Evolutionary conservation across 768 basidiomycete species (phyloP), one percentile per base, ranked within the genome.

Genomic region (Serendipita sp.): DNA sequence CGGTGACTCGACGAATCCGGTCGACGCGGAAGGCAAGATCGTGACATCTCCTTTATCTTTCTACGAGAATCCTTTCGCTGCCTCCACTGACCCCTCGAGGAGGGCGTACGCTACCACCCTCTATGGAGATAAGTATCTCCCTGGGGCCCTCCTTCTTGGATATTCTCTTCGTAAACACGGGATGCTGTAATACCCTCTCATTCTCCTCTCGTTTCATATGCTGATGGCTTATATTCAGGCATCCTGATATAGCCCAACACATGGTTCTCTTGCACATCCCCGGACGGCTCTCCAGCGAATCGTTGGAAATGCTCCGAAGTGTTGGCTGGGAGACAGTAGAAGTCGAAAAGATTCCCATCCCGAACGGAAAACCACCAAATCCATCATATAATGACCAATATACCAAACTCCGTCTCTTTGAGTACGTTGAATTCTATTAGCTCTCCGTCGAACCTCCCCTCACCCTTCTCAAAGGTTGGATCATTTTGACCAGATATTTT

Each of bases 391-490:
- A 44, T 30, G 65, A 65, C 28, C 63, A 63, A 41, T 65, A 65
- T 45, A 65, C 65, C 2, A 65, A 65, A 56, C 52, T 65, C 23
- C 51, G 36, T 5, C 65, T 65, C 16, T 65, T 65, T 35, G 65
- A 65, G 65, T 41, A 41, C 41, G 41, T 41, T 41, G 7, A 41
- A 13, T 41, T 7, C 7, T 41, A 13, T 7, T 41, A 41, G 13
- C 41, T 41, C 41, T 13, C 5, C 13, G 41, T 41, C 7, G 13
- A 5, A 41, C 41, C 13, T 41, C 1, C 13, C 13, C 41, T 41
- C 41, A 41, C 23, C 23, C 23, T 41, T 41, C 41, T 41, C 41
- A 41, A 7, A 41, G 41, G 41, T 41, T 41, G 13, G 65, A 62
- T n/a, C 51, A 65, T 18, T 65, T 56, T 41, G 65, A 65, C 36